Percentiles rank a stretch among this genome's conserved stretches.
Conservation (phyloP, 106 monocot genomes). For the Allium sativum region DNA sequence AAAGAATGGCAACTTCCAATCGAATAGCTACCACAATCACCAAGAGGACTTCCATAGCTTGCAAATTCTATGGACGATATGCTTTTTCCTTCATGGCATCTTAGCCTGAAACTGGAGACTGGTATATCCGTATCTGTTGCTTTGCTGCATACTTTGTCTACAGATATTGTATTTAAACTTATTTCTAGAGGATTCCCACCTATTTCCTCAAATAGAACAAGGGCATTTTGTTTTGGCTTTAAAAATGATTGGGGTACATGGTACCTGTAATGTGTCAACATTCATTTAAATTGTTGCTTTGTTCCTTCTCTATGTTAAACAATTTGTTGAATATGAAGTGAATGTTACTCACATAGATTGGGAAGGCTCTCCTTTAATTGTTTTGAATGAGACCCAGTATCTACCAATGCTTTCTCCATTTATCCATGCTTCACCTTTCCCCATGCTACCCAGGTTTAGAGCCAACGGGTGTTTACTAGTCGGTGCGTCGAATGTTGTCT, state of each 20-base stretch:
- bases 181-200: slow-evolving; percentile 58
- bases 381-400: slow-evolving; percentile 81
- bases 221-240: slow-evolving; percentile 44
- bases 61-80: slow-evolving; percentile 64
- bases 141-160: slow-evolving; percentile 19
- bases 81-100: slow-evolving; percentile 26
- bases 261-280: slow-evolving; percentile 33
- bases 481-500: slow-evolving; percentile 64
- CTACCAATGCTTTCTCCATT: slow-evolving; percentile 89
- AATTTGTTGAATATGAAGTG: neutral
- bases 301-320: neutral
- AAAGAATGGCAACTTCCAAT: slow-evolving; percentile 42
- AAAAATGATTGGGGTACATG: slow-evolving; percentile 71
- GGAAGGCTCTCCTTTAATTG: slow-evolving; percentile 50
- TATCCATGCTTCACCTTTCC: slow-evolving; percentile 83
- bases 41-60: slow-evolving; percentile 51
- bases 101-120: slow-evolving; percentile 19
- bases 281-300: neutral
- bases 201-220: slow-evolving; percentile 85
- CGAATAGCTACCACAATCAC: slow-evolving; percentile 29
- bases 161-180: slow-evolving; percentile 46
- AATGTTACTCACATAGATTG: slow-evolving; percentile 59
- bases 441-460: slow-evolving; percentile 71
- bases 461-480: slow-evolving; percentile 36
- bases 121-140: slow-evolving; percentile 16